phyloP scores from a whole-genome alignment of 2,329 filamentous ascomycete genomes.

The Colletotrichum limetticola region DNA sequence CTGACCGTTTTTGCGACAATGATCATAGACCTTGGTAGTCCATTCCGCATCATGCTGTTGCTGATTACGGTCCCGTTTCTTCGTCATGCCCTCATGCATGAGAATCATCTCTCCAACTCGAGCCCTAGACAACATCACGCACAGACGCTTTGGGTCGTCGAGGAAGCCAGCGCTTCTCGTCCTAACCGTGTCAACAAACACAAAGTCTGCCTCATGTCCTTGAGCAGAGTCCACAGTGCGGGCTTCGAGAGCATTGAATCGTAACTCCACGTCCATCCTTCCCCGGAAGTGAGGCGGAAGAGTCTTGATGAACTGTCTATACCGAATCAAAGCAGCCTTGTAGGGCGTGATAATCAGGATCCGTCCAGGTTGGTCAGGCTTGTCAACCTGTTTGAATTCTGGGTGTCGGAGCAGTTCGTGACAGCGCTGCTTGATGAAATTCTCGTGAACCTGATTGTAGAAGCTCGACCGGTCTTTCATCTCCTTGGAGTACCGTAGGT shows the following conservation, averaged over 20 bases:
- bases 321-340: conserved; percentile 49
- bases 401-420: conserved; percentile 44
- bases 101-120: conserved; percentile 57
- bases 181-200: conserved; percentile 59
- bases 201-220: conserved; percentile 59
- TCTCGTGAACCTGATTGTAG: conserved; percentile 52
- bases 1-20: conserved; percentile 17
- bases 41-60: conserved; percentile 13
- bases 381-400: conserved; percentile 45
- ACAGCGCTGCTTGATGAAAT: conserved; percentile 49
- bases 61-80: not conserved
- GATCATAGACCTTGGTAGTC: conserved; percentile 23
- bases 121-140: conserved; percentile 57
- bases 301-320: conserved; percentile 38
- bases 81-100: conserved; percentile 53
- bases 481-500: conserved; percentile 42
- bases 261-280: not conserved
- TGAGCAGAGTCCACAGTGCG: conserved; percentile 58
- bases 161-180: conserved; percentile 51
- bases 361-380: conserved; percentile 41
- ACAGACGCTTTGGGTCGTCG: conserved; percentile 55
- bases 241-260: conserved; percentile 16
- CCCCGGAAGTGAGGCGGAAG: conserved; percentile 15
- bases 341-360: conserved; percentile 60
- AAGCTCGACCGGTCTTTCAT: conserved; percentile 46